A percentile compares a stretch with the other conserved stretches of the same genome.
Evolutionary conservation across 805 yeast species (phyloP).

Genomic region (Deakozyma indianensis): DNA sequence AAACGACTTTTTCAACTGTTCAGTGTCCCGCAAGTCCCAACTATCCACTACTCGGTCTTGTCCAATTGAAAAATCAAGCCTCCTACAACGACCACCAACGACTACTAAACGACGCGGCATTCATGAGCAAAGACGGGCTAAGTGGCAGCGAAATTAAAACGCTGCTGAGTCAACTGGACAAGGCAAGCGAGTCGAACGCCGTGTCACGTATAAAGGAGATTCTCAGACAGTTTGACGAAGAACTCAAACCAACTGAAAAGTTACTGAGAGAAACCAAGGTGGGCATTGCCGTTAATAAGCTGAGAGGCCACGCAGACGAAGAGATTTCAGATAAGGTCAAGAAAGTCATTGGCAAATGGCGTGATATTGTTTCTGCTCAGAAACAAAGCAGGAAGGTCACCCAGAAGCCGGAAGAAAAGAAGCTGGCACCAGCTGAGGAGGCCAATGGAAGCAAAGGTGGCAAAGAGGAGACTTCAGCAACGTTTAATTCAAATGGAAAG

Average conservation of each 20-base stretch:
- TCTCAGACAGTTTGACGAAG: constrained; percentile 47
- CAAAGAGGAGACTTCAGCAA: constrained; percentile 15
- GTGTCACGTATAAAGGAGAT: constrained; percentile 42
- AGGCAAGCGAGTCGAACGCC: constrained; percentile 42
- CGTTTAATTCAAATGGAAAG: constrained; percentile 30
- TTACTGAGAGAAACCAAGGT: constrained; percentile 84
- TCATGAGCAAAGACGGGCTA: constrained; percentile 24
- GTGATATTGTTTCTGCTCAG: constrained; percentile 56
- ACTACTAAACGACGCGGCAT: too few species aligned
- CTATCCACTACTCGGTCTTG: too few species aligned
- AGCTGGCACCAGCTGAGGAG: constrained; percentile 4
- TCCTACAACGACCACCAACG: too few species aligned
- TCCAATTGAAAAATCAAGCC: too few species aligned
- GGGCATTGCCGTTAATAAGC: constrained; percentile 92
- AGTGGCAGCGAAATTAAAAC: constrained; percentile 42
- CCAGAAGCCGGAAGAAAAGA: constrained; percentile 4
- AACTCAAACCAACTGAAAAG: constrained; percentile 73
- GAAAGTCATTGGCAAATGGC: constrained; percentile 77
- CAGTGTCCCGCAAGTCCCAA: too few species aligned
- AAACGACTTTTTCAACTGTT: too few species aligned
- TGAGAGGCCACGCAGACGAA: constrained; percentile 54
- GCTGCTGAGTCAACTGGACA: constrained; percentile 59
- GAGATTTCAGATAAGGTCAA: constrained; percentile 54
- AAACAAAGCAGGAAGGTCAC: constrained; percentile 9
- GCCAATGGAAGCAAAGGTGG: constrained; percentile 6